A percentile compares a stretch with the other conserved stretches of the same genome.
These are phyloP conservation scores for Epicoccum sorghinum DNA, from an alignment of 2,329 filamentous ascomycete genomes.

Conservation along the genomic window DNA sequence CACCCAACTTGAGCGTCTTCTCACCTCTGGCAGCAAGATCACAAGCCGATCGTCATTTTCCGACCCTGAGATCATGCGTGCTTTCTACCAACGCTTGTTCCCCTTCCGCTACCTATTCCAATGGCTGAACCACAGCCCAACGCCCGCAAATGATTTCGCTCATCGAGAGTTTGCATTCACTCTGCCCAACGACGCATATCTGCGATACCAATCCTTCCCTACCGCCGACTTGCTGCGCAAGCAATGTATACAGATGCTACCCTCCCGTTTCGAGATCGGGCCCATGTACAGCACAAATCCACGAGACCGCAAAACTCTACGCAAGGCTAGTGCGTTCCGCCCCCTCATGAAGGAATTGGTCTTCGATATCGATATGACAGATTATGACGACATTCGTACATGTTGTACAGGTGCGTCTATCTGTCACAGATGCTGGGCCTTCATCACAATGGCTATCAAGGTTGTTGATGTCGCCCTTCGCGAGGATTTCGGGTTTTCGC, in stretches of 20 bases:
- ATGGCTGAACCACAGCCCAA: conserved; percentile 94
- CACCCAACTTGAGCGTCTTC: conserved; percentile 9
- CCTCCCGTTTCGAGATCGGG: conserved; percentile 95
- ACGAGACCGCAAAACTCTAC: conserved; percentile 85
- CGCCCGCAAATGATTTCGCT: conserved; percentile 83
- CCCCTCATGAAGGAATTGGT: conserved; percentile 92
- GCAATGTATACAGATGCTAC: conserved; percentile 85
- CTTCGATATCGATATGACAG: conserved; percentile 99
- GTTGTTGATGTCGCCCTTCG: conserved; percentile 85
- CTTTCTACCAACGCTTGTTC: conserved; percentile 94
- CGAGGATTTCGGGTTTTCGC: conserved; percentile 95
- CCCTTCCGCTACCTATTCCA: conserved; percentile 95
- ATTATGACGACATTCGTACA: conserved; percentile 95
- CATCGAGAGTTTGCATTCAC: conserved; percentile 97
- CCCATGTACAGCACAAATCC: conserved; percentile 96
- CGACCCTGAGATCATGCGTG: conserved; percentile 85
- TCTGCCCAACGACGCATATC: conserved; percentile 87
- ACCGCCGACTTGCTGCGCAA: conserved; percentile 80
- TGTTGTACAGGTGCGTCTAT: conserved; percentile 95
- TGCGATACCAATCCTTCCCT: conserved; percentile 85
- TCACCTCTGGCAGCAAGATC: conserved; percentile 35
- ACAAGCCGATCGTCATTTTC: conserved; percentile 57
- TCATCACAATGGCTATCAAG: conserved; percentile 97
- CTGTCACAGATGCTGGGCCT: conserved; percentile 92
- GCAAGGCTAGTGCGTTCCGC: conserved; percentile 80